These are phyloP conservation scores for Aspergillus funiculosus DNA, from an alignment of 495 filamentous ascomycete species.

Conservation along the genomic window DNA sequence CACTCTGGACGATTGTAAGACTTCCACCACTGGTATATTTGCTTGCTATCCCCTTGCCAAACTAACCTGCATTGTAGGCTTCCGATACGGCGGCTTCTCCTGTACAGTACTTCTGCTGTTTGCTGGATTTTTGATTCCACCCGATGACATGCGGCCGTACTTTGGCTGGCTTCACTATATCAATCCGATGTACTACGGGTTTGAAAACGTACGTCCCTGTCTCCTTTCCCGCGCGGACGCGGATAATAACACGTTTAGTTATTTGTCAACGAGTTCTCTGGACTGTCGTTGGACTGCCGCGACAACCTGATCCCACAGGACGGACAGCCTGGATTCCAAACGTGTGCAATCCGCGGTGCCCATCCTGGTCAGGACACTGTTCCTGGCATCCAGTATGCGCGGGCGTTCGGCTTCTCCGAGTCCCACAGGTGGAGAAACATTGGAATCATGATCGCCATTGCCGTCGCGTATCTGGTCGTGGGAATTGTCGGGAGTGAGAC, in stretches of 20 bases:
- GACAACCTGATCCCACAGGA: background rate
- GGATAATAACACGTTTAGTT: background rate
- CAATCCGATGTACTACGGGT: conserved; percentile 65
- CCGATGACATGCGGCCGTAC: conserved; percentile 62
- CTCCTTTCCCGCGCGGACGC: background rate
- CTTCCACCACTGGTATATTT: too few species aligned
- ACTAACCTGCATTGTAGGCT: background rate
- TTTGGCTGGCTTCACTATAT: conserved; percentile 67
- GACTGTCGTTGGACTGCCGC: background rate
- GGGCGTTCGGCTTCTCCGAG: background rate
- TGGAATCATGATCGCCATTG: conserved; percentile 6
- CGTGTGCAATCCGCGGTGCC: conserved; percentile 1
- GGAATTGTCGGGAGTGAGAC: conserved; percentile 1
- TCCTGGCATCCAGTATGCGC: background rate
- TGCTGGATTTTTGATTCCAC: conserved; percentile 52
- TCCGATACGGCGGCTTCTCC: conserved; percentile 33
- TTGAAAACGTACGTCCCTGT: conserved; percentile 48
- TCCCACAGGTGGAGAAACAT: conserved; percentile 4
- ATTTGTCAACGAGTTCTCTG: conserved; percentile 57
- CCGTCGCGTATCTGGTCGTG: background rate
- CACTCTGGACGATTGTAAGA: conserved; percentile 1
- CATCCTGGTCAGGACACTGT: background rate
- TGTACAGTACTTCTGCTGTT: conserved; percentile 51
- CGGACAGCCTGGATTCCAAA: background rate
- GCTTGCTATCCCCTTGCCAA: background rate